A percentile compares a stretch with the other conserved stretches of the same genome.
These are phyloP conservation scores for Eremomyces bilateralis DNA, from an alignment of 495 filamentous ascomycete genomes.

Conservation along the genomic window DNA sequence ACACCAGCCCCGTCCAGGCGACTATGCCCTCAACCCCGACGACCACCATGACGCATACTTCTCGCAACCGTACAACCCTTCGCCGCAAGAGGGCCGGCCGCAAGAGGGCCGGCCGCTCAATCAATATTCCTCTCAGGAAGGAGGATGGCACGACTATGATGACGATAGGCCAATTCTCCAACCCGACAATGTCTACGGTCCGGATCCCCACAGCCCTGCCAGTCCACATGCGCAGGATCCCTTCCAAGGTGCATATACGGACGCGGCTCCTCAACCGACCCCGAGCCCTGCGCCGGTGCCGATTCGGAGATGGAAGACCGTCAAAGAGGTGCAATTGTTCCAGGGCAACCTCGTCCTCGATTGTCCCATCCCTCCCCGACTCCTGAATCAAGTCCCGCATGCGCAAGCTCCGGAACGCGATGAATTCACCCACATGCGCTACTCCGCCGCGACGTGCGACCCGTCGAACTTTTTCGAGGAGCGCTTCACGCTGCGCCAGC, in stretches of 20 bases:
- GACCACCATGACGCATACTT: constrained; percentile 76
- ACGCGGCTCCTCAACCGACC: constrained; percentile 16
- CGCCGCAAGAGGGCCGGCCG: constrained; percentile 34
- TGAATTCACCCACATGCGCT: constrained; percentile 98
- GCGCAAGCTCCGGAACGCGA: constrained; percentile 63
- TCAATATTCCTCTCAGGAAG: constrained; percentile 26
- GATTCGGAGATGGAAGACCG: constrained; percentile 88
- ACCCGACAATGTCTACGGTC: constrained; percentile 32
- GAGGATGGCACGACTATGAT: constrained; percentile 29
- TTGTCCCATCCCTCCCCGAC: constrained; percentile 79
- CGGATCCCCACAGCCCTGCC: constrained; percentile 29
- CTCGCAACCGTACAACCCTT: constrained; percentile 57
- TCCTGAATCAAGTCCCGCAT: constrained; percentile 70
- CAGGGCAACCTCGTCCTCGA: constrained; percentile 94
- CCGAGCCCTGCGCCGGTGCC: constrained; percentile 39
- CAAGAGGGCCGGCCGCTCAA: constrained; percentile 30
- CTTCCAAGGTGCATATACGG: constrained; percentile 20
- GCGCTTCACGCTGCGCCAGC: constrained; percentile 84
- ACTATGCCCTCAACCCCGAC: constrained; percentile 60
- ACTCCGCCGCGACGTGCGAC: constrained; percentile 92
- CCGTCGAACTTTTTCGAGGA: constrained; percentile 68
- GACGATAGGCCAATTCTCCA: constrained; percentile 41
- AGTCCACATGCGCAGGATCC: constrained; percentile 6
- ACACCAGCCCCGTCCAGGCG: constrained; percentile 23
- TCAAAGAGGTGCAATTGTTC: constrained; percentile 93